A percentile compares a stretch with the other conserved stretches of the same genome.
Evolutionary conservation across 345 rosid genomes (phyloP).

Genomic region (Dipteronia sinensis): DNA sequence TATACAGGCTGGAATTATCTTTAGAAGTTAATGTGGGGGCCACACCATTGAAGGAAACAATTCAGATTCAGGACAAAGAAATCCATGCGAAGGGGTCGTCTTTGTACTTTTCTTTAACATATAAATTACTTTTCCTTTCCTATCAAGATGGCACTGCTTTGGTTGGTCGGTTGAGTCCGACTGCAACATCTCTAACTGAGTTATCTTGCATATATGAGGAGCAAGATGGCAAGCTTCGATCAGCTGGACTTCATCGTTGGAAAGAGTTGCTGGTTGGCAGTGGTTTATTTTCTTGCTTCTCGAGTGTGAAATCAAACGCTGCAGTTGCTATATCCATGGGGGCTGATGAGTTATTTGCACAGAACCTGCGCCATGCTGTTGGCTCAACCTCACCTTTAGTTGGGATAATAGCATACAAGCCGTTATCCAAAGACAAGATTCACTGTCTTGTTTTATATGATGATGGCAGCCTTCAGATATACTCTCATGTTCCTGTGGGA

Average conservation of each 20-base stretch:
- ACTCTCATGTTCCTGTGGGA: conserved; percentile 65
- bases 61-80: conserved; percentile 64
- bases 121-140: conserved; percentile 76
- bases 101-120: conserved; percentile 74
- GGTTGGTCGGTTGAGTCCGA: conserved; percentile 69
- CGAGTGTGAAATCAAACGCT: conserved; percentile 72
- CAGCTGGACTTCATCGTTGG: conserved; percentile 94
- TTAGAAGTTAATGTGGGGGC: conserved; percentile 80
- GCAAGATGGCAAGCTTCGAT: conserved; percentile 62
- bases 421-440: conserved; percentile 85
- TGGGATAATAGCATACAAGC: conserved; percentile 92
- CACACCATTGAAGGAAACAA: conserved; percentile 75
- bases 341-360: conserved; percentile 64
- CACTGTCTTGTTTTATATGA: conserved; percentile 96
- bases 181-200: conserved; percentile 67
- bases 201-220: conserved; percentile 77
- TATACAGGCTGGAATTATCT: conserved; percentile 79
- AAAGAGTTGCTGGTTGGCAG: conserved; percentile 76
- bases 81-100: conserved; percentile 79
- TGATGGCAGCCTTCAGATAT: conserved; percentile 99
- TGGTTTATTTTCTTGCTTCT: conserved; percentile 83
- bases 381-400: conserved; percentile 85
- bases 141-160: conserved; percentile 88
- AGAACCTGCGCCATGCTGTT: conserved; percentile 77
- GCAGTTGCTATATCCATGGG: conserved; percentile 71